Evolutionary conservation across 352 stramenopile species (phyloP).

Genomic region (Globisporangium yorkense): DNA sequence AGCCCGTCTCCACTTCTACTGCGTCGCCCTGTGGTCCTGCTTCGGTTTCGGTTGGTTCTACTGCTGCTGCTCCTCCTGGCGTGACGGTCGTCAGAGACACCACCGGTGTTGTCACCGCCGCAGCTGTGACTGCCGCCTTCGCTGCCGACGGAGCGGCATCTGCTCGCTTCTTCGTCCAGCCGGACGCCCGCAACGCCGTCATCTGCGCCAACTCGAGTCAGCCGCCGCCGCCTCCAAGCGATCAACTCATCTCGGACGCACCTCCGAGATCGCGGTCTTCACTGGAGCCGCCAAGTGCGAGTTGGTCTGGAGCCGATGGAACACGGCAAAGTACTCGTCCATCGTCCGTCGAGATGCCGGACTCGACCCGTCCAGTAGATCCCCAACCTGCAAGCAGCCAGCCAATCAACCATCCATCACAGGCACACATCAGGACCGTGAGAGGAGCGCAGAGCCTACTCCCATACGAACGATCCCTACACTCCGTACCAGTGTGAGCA

Average conservation of each 20-base stretch:
- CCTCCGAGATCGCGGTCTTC: slow-evolving; percentile 46
- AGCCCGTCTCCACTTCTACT: background rate
- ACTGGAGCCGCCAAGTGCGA: slow-evolving; percentile 20
- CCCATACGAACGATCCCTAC: background rate
- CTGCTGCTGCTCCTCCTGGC: background rate
- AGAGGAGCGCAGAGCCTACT: too few relatives aligned
- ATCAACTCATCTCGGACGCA: background rate
- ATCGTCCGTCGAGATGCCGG: slow-evolving; percentile 74
- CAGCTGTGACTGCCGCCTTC: slow-evolving; percentile 5
- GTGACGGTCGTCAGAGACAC: background rate
- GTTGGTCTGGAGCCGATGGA: slow-evolving; percentile 48
- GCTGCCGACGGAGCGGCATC: slow-evolving; percentile 8
- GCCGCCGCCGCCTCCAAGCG: background rate
- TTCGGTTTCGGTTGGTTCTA: background rate
- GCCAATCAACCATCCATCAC: background rate
- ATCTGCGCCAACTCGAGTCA: slow-evolving; percentile 21
- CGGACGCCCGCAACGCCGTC: slow-evolving; percentile 30
- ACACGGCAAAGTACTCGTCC: slow-evolving; percentile 78
- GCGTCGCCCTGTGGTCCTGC: background rate
- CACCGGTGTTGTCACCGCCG: background rate
- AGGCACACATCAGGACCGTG: background rate
- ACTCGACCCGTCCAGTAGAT: slow-evolving; percentile 75
- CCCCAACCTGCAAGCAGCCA: slow-evolving; percentile 44
- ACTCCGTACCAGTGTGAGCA: slow-evolving; percentile 43
- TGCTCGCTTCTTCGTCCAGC: slow-evolving; percentile 55